Evolutionary conservation across 148 eudicot genomes (phyloP).

Genomic region (Vaccinium macrocarpon): DNA sequence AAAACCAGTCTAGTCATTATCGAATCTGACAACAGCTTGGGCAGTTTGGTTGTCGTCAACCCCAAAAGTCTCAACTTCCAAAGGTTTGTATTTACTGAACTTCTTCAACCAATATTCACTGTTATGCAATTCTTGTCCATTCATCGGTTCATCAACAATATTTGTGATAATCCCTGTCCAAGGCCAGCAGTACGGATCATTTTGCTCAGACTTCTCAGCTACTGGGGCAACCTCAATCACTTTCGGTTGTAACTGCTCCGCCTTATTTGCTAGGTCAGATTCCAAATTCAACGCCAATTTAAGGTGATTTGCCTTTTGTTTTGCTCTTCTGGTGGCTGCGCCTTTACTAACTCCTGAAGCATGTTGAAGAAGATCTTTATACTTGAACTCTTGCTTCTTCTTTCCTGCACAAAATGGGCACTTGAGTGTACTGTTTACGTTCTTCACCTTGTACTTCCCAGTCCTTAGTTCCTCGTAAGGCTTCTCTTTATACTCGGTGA

Average conservation of each 20-base stretch:
- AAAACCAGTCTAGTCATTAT: slow-evolving; percentile 59
- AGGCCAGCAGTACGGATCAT: slow-evolving; percentile 53
- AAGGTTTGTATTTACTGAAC: slow-evolving; percentile 47
- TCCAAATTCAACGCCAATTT: no score
- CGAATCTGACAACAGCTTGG: slow-evolving; percentile 57
- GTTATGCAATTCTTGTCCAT: slow-evolving; percentile 30
- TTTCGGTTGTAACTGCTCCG: no score
- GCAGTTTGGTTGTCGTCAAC: slow-evolving; percentile 33
- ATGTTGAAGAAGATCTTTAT: no score
- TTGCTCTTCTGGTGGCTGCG: no score
- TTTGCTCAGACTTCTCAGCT: no score
- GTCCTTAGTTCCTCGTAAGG: slow-evolving; percentile 53
- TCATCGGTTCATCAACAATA: slow-evolving; percentile 30
- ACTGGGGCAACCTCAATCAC: no score
- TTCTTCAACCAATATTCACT: slow-evolving; percentile 45
- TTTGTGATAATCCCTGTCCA: slow-evolving; percentile 70
- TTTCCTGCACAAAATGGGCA: slow-evolving; percentile 91
- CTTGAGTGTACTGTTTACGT: slow-evolving; percentile 53
- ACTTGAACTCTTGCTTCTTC: slow-evolving; percentile 68
- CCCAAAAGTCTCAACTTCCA: slow-evolving; percentile 39
- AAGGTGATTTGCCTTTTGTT: no score
- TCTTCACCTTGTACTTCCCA: slow-evolving; percentile 54
- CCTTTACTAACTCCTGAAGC: no score
- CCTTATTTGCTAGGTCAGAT: no score
- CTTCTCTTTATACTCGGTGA: slow-evolving; percentile 59